These are phyloP conservation scores for Fusarium papillatum DNA, from an alignment of 2,329 filamentous ascomycete genomes.

Conservation along the genomic window DNA sequence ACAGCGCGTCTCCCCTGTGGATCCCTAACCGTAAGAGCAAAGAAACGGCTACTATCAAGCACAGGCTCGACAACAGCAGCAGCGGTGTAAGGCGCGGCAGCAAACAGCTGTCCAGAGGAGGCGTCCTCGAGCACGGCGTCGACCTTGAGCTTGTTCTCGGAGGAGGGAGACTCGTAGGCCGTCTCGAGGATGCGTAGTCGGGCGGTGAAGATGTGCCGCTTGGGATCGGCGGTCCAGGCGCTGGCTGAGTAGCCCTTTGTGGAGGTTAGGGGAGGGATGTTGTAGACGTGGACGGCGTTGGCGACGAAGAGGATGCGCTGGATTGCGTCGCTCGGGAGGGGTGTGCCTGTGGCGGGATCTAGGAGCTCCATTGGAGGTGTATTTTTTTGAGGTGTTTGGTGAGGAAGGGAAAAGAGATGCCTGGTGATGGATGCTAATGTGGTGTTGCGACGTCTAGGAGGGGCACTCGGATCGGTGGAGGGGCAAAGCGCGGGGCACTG, in stretches of 20 bases:
- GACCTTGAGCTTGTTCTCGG: conserved; percentile 72
- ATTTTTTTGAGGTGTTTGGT: neutral
- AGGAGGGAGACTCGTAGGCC: conserved; percentile 59
- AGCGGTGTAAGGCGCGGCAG: conserved; percentile 83
- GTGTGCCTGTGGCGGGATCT: conserved; percentile 78
- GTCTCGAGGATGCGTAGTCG: conserved; percentile 86
- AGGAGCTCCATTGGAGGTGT: conserved; percentile 67
- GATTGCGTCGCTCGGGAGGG: conserved; percentile 82
- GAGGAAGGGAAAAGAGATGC: neutral
- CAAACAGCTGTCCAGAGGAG: conserved; percentile 81
- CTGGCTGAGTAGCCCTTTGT: conserved; percentile 85
- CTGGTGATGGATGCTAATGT: conserved; percentile 1
- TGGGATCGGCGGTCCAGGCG: conserved; percentile 79
- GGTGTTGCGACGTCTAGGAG: conserved; percentile 3
- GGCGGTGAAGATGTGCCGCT: conserved; percentile 87
- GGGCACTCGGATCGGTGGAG: conserved; percentile 30
- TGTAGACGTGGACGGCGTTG: conserved; percentile 84
- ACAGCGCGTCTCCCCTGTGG: conserved; percentile 82
- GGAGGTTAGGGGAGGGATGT: conserved; percentile 83
- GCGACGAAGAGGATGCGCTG: conserved; percentile 87
- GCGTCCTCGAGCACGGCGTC: conserved; percentile 87
- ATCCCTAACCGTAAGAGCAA: conserved; percentile 85
- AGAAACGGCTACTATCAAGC: conserved; percentile 86
- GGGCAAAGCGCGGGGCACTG: conserved; percentile 36
- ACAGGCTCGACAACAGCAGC: conserved; percentile 80